These are phyloP conservation scores for Entelexis sorbosivorans DNA, from an alignment of 1,139 yeast genomes.

Conservation along the genomic window DNA sequence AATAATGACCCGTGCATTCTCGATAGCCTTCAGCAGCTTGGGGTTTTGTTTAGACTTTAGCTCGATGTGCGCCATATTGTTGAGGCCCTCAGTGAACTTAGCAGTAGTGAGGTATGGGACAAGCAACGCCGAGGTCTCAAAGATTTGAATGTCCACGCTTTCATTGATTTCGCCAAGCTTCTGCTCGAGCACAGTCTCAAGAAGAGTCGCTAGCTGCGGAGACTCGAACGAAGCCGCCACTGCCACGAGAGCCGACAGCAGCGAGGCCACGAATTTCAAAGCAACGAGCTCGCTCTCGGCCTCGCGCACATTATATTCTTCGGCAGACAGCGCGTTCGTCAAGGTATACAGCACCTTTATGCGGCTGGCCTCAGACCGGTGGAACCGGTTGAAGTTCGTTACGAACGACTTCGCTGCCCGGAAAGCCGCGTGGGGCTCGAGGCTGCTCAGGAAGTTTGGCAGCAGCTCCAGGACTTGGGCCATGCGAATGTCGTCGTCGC, in stretches of 20 bases:
- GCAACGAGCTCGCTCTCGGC: slow-evolving; percentile 15
- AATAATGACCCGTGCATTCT: slow-evolving; percentile 28
- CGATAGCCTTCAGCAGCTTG: slow-evolving; percentile 16
- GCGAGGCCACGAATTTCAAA: slow-evolving; percentile 52
- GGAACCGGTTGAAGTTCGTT: slow-evolving; percentile 35
- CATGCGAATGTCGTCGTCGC: slow-evolving; percentile 16
- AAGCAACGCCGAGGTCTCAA: slow-evolving; percentile 48
- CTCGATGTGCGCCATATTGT: slow-evolving; percentile 31
- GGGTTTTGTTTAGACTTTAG: slow-evolving; percentile 21
- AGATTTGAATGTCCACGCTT: slow-evolving; percentile 32
- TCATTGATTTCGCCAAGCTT: slow-evolving; percentile 45
- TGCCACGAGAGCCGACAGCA: slow-evolving; percentile 60
- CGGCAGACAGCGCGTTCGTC: slow-evolving; percentile 58
- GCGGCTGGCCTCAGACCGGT: slow-evolving; percentile 26
- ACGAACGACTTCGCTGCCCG: slow-evolving; percentile 37
- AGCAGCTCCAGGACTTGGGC: slow-evolving; percentile 13
- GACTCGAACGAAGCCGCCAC: slow-evolving; percentile 62
- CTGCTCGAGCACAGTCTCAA: slow-evolving; percentile 74
- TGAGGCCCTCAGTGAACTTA: slow-evolving; percentile 47
- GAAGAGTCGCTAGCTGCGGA: slow-evolving; percentile 64
- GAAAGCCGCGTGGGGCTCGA: slow-evolving; percentile 22
- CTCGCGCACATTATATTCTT: slow-evolving; percentile 27
- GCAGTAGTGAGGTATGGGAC: slow-evolving; percentile 50
- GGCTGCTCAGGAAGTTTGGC: slow-evolving; percentile 19
- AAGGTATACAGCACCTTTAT: slow-evolving; percentile 81